Base-by-base conservation (phyloP, 768 basidiomycete genomes). In the Hypholoma fasciculare region DNA sequence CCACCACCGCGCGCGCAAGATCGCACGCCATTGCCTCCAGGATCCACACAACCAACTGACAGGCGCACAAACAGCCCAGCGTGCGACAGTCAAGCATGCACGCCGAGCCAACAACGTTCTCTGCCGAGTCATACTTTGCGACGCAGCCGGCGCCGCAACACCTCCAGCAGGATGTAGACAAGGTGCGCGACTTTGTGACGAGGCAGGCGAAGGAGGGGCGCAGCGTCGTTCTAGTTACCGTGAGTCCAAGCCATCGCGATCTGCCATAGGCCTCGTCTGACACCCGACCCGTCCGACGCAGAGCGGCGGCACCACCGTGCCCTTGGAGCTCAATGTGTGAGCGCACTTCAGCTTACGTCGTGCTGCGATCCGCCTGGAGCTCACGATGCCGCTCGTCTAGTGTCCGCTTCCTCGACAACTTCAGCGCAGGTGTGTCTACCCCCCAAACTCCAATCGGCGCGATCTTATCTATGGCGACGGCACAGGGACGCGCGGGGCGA, bases 271-370 rank as follows among this genome's bases (percentile, higher is more conserved):
- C 30, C 23, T 3, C 6, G 2, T 5, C 30, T 67, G 14, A 30
- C n/a, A 30, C 30, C 52, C 61, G 62, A 48, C 59, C 46, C 50
- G 27, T 59, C 63, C 9, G 30, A 34, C 9, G 49, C 58, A 98
- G 97, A 98, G 96, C 71, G 97, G 96, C 55, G 96, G 97, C 59
- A 99, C 97, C 16, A 98, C 96, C 1, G 96, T 98, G 7, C 96
- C 96, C 2, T 77, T 99, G 58, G 97, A 99, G 79, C 91, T 95
- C 79, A 98, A 98, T 69, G 95, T 98, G 97, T 98, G 82, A 87
- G 96, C 80, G 55, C 57, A 58, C 68, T 70, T 63, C 30, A 34
- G 30, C 30, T 34, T 34, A 34, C 30, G 58, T 58, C 63, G 56
- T 67, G 54, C 63, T 58, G 37, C 43, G 52, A 61, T 66, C 70